Conservation (phyloP, 169 alveolate genomes). For the Theileria orientalis region DNA sequence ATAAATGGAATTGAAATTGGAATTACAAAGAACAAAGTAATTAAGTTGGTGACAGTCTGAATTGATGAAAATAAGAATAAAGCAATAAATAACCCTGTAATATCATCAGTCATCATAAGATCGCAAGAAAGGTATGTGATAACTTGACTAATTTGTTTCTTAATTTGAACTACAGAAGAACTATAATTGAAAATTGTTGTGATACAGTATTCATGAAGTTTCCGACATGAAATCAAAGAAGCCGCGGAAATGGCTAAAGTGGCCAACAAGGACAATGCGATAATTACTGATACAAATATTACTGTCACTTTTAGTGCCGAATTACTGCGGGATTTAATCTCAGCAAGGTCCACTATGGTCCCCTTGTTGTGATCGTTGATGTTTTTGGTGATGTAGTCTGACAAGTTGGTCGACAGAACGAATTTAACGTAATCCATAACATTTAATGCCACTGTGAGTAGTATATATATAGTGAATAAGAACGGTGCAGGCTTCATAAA, state of each 20-base stretch:
- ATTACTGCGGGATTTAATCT: too few species aligned
- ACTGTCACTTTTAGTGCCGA: too few species aligned
- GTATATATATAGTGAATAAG: neutral
- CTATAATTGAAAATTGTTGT: conserved; percentile 26
- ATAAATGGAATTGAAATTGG: conserved; percentile 31
- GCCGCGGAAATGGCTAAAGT: neutral
- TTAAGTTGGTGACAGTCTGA: too few species aligned
- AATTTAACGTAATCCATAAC: neutral
- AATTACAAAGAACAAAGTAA: neutral
- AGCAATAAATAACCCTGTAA: conserved; percentile 7
- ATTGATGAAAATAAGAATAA: neutral
- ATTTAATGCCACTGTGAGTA: neutral
- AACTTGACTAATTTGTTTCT: conserved; percentile 10
- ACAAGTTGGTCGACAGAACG: conserved; percentile 1
- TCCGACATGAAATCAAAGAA: conserved; percentile 12
- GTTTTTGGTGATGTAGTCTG: too few species aligned
- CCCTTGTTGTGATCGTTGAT: too few species aligned
- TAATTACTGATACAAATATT: too few species aligned
- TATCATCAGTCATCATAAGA: conserved; percentile 45
- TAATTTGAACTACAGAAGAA: conserved; percentile 2
- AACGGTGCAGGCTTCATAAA: neutral
- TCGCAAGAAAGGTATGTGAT: conserved; percentile 41
- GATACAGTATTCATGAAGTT: conserved; percentile 28
- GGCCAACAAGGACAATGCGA: neutral
- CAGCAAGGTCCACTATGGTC: too few species aligned